These are phyloP conservation scores for Taphrina deformans DNA, from an alignment of 1,139 yeast genomes.

Conservation along the genomic window DNA sequence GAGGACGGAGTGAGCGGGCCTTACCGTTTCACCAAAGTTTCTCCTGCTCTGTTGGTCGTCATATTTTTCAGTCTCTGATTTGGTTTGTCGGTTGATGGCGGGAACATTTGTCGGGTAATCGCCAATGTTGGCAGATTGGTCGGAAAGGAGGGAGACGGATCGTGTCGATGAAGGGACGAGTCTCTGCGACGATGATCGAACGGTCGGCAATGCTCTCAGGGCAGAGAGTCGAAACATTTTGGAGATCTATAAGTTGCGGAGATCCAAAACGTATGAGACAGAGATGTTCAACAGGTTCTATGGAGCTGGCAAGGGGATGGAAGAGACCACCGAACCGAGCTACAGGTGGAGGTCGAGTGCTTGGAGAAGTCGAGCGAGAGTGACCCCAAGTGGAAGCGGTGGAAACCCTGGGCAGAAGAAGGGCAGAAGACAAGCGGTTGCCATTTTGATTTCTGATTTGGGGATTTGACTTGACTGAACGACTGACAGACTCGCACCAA, in stretches of 20 bases:
- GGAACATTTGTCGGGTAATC: conserved; percentile 30
- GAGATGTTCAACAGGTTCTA: too few relatives aligned
- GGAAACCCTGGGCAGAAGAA: too few relatives aligned
- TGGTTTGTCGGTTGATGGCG: conserved; percentile 20
- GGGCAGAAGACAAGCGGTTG: too few relatives aligned
- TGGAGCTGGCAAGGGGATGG: too few relatives aligned
- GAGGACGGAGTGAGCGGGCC: too few relatives aligned
- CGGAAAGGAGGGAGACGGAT: conserved; percentile 10
- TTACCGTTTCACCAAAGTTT: conserved; percentile 65
- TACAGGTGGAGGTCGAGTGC: neutral
- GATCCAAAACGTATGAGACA: too few relatives aligned
- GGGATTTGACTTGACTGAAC: too few relatives aligned
- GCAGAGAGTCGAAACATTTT: neutral
- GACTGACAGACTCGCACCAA: neutral
- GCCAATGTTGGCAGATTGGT: conserved; percentile 31
- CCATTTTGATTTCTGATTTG: conserved; percentile 3
- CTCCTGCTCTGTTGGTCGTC: conserved; percentile 84
- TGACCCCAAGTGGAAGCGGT: neutral
- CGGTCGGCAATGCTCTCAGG: neutral
- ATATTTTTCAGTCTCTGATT: conserved; percentile 49
- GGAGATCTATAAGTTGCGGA: neutral
- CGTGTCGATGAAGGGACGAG: neutral
- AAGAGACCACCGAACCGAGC: too few relatives aligned
- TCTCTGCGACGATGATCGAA: neutral
- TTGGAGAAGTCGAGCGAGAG: neutral